Conservation (phyloP, 176 grass and related monocot species). For the Puccinellia tenuiflora region DNA sequence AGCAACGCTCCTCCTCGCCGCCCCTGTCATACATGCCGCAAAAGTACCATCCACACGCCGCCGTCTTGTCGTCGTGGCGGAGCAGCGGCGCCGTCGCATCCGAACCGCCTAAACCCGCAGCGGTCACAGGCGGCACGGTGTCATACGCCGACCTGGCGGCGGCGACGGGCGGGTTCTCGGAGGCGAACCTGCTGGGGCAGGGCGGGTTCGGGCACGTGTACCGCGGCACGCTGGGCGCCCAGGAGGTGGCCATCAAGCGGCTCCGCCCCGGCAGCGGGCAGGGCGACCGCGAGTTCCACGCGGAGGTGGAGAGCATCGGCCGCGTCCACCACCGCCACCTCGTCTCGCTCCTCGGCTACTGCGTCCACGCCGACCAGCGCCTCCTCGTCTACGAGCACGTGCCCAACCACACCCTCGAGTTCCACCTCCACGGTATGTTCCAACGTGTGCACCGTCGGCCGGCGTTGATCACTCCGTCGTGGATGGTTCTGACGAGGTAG, state of each 20-base stretch:
- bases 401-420: constrained; percentile 78
- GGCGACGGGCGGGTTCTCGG: constrained; percentile 65
- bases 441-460: no score
- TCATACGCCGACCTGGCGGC: constrained; percentile 54
- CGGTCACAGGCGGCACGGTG: constrained; percentile 23
- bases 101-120: neutral
- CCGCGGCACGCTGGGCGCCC: constrained; percentile 33
- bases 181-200: constrained; percentile 66
- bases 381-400: constrained; percentile 88
- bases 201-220: constrained; percentile 93
- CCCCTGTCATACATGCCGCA: neutral
- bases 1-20: neutral
- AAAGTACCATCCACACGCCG: neutral
- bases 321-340: constrained; percentile 81
- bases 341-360: constrained; percentile 72
- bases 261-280: constrained; percentile 53
- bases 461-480: no score
- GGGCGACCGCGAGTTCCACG: constrained; percentile 86
- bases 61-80: neutral
- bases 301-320: constrained; percentile 90
- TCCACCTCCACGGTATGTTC: constrained; percentile 67
- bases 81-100: constrained; percentile 1
- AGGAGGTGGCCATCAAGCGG: constrained; percentile 86
- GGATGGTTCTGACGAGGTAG: neutral
- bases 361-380: constrained; percentile 65